phyloP scores from a whole-genome alignment of 1,284 basidiomycete species.

The Ceratobasidium papillatum region DNA sequence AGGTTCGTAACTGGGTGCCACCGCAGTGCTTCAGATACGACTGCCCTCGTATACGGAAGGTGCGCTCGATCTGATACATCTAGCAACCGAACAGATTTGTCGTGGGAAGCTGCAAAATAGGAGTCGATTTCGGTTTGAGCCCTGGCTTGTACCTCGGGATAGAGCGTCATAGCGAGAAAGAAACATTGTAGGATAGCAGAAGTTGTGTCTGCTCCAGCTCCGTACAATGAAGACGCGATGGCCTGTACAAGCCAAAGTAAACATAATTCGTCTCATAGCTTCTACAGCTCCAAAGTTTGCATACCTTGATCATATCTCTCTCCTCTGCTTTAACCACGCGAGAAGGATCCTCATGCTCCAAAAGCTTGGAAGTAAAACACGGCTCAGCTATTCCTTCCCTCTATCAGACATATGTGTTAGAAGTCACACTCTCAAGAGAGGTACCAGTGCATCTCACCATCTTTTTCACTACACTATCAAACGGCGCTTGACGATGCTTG shows the following conservation, averaged over 20 bases:
- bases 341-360: conserved; percentile 4
- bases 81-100: conserved; percentile 37
- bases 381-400: conserved; percentile 26
- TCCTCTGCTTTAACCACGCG: not conserved
- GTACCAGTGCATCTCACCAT: conserved; percentile 7
- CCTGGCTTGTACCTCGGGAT: conserved; percentile 52
- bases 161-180: conserved; percentile 50
- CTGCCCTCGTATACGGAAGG: conserved; percentile 46
- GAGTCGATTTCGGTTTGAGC: conserved; percentile 54
- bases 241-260: not conserved
- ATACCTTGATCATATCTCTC: conserved; percentile 25
- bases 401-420: not conserved
- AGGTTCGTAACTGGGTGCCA: conserved; percentile 46
- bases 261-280: not conserved
- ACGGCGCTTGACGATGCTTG: conserved; percentile 22
- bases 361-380: conserved; percentile 30
- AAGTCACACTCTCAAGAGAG: no score
- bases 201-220: conserved; percentile 44
- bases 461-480: conserved; percentile 24
- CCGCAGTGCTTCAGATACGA: conserved; percentile 47
- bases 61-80: conserved; percentile 45
- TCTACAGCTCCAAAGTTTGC: not conserved
- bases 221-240: conserved; percentile 14
- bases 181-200: conserved; percentile 45
- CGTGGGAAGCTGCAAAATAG: not conserved